Evolutionary conservation across 257 asterid genomes (phyloP), one percentile per base, ranked within the genome.

Genomic region (Plantago ovata): DNA sequence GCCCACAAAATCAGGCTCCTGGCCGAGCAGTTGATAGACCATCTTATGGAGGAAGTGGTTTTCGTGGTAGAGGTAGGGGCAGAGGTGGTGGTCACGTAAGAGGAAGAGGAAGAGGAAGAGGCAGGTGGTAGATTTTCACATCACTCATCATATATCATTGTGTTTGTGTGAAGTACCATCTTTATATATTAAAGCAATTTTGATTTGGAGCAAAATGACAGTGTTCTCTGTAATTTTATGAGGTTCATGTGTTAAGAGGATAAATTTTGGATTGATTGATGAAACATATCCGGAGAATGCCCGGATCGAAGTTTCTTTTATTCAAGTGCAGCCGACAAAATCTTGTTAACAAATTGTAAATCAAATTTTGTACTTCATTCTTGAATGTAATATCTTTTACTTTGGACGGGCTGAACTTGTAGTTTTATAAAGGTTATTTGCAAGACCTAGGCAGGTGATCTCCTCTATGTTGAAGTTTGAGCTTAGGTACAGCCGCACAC

Each of bases 41-140:
- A 47, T 46, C 77, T 11, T 82, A 70, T 66, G 80, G 79, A 48
- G 93, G 95, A 58, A 68, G 85, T 51, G 70, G 74, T 63, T 14
- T 49, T n/a, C 68, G 85, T 62, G 77, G 85, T 1, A 71, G 83
- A n/a, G 70, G 83, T 16, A 86, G 87, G 13, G 20, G 84, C 41
- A 76, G 78, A 13, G 58, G 74, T 8, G 79, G 84, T 45, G 63
- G 82, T 40, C 79, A 69, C 14, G 80, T 89, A 41, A 45, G 75
- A 14, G 78, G 94, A 41, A 49, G 72, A 13, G 82, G 88, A 22
- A 64, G 88, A 42, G 87, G 85, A 38, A 69, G 85, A 47, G 84
- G 84, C 18, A 84, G 69, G 64, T 38, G 45, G 39, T 77, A 80
- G 76, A 33, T 62, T 55, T 52, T 18, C 13, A 20, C 38, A 53